These are phyloP conservation scores for Hypericum perforatum DNA, from an alignment of 345 rosid genomes.

Conservation along the genomic window DNA sequence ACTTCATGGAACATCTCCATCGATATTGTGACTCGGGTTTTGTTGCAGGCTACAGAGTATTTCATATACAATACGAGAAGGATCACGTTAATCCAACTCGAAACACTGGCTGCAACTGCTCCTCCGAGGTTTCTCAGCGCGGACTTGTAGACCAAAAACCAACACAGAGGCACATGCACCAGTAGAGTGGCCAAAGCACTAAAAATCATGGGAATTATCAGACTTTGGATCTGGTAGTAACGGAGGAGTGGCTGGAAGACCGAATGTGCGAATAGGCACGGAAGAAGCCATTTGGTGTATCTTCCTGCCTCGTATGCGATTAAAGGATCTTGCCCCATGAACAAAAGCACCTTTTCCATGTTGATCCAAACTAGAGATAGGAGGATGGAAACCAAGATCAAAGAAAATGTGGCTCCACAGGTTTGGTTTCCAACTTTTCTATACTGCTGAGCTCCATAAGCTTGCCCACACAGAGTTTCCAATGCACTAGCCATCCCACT, in stretches of 20 bases:
- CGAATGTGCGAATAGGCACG: neutral
- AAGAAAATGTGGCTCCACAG: neutral
- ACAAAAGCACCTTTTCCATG: constrained; percentile 1
- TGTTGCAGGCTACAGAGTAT: neutral
- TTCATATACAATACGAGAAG: constrained; percentile 5
- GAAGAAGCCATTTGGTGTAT: too few relatives aligned
- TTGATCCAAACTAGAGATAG: constrained; percentile 1
- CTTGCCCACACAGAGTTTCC: too few relatives aligned
- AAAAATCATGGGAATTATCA: constrained; percentile 3
- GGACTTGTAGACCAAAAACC: constrained; percentile 1
- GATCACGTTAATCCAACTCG: constrained; percentile 5
- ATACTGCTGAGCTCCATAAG: too few relatives aligned
- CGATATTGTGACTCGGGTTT: neutral
- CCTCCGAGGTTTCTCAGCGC: constrained; percentile 3
- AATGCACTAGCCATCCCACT: too few relatives aligned
- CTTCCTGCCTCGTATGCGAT: neutral
- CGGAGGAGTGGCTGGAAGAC: constrained; percentile 3
- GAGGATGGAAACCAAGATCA: neutral
- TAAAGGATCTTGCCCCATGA: constrained; percentile 3
- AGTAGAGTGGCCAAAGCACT: neutral
- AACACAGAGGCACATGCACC: constrained; percentile 4
- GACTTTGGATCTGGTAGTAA: constrained; percentile 3
- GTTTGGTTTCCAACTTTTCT: too few relatives aligned
- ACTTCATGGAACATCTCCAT: neutral
- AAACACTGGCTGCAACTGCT: constrained; percentile 1